phyloP scores from a whole-genome alignment of 2,329 filamentous ascomycete genomes.

The Microdochium nivale region DNA sequence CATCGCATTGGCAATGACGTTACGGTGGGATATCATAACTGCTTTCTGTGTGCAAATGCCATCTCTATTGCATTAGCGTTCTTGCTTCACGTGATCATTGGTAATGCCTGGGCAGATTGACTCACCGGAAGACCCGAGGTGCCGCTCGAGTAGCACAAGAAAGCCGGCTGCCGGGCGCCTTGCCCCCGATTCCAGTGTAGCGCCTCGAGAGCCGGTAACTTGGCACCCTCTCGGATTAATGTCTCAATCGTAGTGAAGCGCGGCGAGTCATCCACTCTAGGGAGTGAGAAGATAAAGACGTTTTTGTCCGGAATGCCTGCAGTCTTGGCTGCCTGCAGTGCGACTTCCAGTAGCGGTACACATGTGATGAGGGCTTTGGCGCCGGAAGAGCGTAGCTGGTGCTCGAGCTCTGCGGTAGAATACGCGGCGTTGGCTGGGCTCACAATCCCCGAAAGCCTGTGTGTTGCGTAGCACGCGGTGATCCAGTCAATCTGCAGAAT shows the following conservation, averaged over 20 bases:
- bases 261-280: constrained; percentile 32
- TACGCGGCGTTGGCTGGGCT: constrained; percentile 66
- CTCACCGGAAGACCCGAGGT: constrained; percentile 62
- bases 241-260: constrained; percentile 55
- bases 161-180: constrained; percentile 55
- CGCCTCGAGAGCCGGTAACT: constrained; percentile 37
- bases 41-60: too few species aligned
- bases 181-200: constrained; percentile 49
- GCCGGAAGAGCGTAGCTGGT: constrained; percentile 56
- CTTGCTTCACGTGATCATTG: too few species aligned
- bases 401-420: constrained; percentile 54
- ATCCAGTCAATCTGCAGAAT: constrained; percentile 51
- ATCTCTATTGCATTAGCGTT: too few species aligned
- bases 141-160: constrained; percentile 66
- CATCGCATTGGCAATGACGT: constrained; percentile 65
- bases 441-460: constrained; percentile 58
- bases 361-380: constrained; percentile 67
- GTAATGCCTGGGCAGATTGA: too few species aligned
- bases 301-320: constrained; percentile 51
- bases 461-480: constrained; percentile 58
- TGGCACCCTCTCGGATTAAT: constrained; percentile 48
- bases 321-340: constrained; percentile 52
- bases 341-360: constrained; percentile 49
- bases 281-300: constrained; percentile 53
- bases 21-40: constrained; percentile 68